Evolutionary conservation across 2,329 filamentous ascomycete species (phyloP).

Genomic region (Microcyclospora tardicrescens): DNA sequence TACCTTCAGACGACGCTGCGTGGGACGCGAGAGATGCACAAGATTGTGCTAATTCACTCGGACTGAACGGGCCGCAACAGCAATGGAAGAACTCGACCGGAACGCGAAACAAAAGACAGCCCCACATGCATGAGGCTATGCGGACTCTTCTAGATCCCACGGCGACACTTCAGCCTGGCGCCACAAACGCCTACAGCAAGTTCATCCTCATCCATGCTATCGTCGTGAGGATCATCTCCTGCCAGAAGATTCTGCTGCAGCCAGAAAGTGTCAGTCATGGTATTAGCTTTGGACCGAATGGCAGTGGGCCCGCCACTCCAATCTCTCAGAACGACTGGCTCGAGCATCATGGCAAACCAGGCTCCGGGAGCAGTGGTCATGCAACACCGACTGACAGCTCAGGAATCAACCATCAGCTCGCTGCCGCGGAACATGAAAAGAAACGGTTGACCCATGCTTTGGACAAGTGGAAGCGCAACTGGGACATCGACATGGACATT

Average conservation of each 20-base stretch:
- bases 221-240: conserved; percentile 47
- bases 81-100: conserved; percentile 50
- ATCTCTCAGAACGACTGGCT: conserved; percentile 48
- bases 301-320: conserved; percentile 42
- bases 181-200: conserved; percentile 60
- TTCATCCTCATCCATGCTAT: conserved; percentile 61
- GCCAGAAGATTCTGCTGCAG: conserved; percentile 28
- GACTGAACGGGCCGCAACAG: conserved; percentile 45
- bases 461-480: conserved; percentile 58
- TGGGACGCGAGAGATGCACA: conserved; percentile 52
- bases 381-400: conserved; percentile 31
- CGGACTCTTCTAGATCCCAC: conserved; percentile 47
- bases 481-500: conserved; percentile 55
- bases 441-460: conserved; percentile 41
- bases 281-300: conserved; percentile 16
- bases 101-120: conserved; percentile 50
- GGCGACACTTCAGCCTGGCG: conserved; percentile 48
- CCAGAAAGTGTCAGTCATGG: conserved; percentile 14
- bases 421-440: conserved; percentile 36
- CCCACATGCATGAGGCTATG: conserved; percentile 49
- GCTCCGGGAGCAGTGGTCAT: conserved; percentile 25
- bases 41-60: conserved; percentile 53
- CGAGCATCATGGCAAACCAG: conserved; percentile 26
- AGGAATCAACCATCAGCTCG: conserved; percentile 32
- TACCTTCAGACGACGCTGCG: conserved; percentile 59